These are phyloP conservation scores for Leccinum incarnatum DNA, from an alignment of 768 basidiomycete genomes.

Conservation along the genomic window DNA sequence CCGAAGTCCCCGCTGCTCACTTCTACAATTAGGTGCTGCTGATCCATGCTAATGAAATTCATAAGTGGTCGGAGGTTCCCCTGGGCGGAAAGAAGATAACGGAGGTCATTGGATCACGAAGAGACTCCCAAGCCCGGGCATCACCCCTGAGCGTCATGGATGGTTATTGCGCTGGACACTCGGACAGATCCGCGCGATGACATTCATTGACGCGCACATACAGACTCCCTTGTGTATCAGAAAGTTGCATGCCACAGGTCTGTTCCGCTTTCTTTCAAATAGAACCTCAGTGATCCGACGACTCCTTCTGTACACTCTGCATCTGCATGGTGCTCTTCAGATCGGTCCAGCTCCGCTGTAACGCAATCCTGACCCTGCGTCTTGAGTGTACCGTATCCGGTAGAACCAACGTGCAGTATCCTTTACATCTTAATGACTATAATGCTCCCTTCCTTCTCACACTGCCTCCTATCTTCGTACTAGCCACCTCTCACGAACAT, in stretches of 20 bases:
- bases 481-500: slow-evolving; percentile 28
- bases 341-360: slow-evolving; percentile 29
- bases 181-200: slow-evolving; percentile 25
- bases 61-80: slow-evolving; percentile 29
- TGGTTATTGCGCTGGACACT: slow-evolving; percentile 25
- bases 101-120: slow-evolving; percentile 6
- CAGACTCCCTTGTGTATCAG: slow-evolving; percentile 37
- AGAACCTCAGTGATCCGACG: slow-evolving; percentile 19
- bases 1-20: slow-evolving; percentile 34
- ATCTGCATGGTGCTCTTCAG: slow-evolving; percentile 34
- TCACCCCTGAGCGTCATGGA: slow-evolving; percentile 22
- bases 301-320: slow-evolving; percentile 28
- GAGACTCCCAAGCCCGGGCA: slow-evolving; percentile 14
- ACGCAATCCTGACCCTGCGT: slow-evolving; percentile 29
- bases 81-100: slow-evolving; percentile 27
- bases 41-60: slow-evolving; percentile 2
- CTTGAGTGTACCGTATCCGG: slow-evolving; percentile 27
- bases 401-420: slow-evolving; percentile 34
- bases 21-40: slow-evolving; percentile 16
- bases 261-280: slow-evolving; percentile 20
- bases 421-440: slow-evolving; percentile 16
- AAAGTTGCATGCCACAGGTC: slow-evolving; percentile 32
- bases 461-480: slow-evolving; percentile 32
- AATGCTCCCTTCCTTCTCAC: slow-evolving; percentile 5
- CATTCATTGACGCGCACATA: slow-evolving; percentile 27